A percentile compares a stretch with the other conserved stretches of the same genome.
Conservation (phyloP, 345 rosid genomes). For the Hibiscus syriacus region DNA sequence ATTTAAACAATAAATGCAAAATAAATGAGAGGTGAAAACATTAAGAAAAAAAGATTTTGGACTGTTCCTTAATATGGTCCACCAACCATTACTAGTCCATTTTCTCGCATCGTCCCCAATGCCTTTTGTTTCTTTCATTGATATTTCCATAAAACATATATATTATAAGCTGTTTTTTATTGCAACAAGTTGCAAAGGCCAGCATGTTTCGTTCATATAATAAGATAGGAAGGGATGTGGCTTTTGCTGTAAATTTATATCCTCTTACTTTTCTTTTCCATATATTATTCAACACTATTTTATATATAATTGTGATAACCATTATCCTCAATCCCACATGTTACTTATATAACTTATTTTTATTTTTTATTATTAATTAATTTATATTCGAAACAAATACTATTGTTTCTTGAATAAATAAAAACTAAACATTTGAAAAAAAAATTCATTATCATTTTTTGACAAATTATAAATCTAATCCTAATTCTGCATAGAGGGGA, state of each 20-base stretch:
- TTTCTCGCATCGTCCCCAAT: not conserved
- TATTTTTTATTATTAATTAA: too few species aligned
- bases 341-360: too few species aligned
- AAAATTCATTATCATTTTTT: too few species aligned
- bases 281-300: not conserved
- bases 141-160: not conserved
- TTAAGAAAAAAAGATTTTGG: not conserved
- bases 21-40: conserved; percentile 6
- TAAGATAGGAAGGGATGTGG: not conserved
- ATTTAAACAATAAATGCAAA: not conserved
- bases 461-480: too few species aligned
- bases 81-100: not conserved
- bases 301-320: too few species aligned
- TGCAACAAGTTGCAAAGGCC: conserved; percentile 6
- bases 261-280: not conserved
- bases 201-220: not conserved
- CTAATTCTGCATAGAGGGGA: too few species aligned
- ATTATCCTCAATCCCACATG: too few species aligned
- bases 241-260: not conserved
- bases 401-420: too few species aligned
- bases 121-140: not conserved
- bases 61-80: not conserved
- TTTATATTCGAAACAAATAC: too few species aligned
- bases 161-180: not conserved
- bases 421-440: too few species aligned